Conservation (phyloP, 441 rosid species). For the Biscutella auriculata region DNA sequence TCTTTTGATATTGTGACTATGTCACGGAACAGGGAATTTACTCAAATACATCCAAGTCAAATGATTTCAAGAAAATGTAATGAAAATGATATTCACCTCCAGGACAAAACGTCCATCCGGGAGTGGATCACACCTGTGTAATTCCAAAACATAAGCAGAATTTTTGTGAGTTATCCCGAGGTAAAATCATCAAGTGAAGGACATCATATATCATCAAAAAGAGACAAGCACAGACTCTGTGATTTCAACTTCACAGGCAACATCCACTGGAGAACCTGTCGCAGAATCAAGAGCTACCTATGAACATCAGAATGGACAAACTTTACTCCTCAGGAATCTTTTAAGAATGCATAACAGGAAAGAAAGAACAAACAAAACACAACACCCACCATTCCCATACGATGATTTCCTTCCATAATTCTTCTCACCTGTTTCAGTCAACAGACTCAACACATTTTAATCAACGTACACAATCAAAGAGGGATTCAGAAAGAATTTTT, state of each 20-base stretch:
- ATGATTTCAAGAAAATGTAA: background rate
- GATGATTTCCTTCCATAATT: constrained; percentile 91
- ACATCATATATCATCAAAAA: background rate
- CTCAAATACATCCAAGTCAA: background rate
- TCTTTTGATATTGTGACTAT: background rate
- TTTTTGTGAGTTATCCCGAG: background rate
- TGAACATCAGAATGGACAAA: constrained; percentile 14
- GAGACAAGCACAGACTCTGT: constrained; percentile 55
- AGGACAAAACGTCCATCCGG: constrained; percentile 89
- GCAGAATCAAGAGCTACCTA: constrained; percentile 65
- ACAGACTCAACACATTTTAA: constrained; percentile 9
- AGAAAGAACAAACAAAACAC: constrained; percentile 8
- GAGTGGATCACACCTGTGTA: constrained; percentile 80
- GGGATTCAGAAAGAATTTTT: background rate
- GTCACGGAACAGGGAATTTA: background rate
- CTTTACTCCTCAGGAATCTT: constrained; percentile 5
- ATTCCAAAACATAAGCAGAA: background rate
- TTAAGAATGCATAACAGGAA: background rate
- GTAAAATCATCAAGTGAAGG: background rate
- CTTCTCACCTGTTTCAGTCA: constrained; percentile 75
- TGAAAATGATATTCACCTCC: constrained; percentile 44
- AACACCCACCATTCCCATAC: constrained; percentile 87
- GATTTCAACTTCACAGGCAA: constrained; percentile 94
- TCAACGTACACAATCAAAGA: background rate
- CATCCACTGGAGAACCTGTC: constrained; percentile 60